phyloP scores from a whole-genome alignment of 441 rosid genomes.

The Eutrema salsugineum region DNA sequence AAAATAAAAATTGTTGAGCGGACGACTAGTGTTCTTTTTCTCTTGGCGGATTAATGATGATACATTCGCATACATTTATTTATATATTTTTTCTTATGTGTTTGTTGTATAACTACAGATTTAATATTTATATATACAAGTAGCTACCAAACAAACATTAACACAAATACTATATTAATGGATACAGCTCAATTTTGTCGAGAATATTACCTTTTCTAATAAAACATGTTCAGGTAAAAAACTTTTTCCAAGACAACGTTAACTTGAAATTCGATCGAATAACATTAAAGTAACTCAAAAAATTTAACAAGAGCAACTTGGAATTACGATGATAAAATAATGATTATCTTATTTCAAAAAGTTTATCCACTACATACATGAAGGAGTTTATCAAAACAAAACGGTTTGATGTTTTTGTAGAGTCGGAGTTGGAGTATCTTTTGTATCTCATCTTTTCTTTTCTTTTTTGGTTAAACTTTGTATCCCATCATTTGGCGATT shows the following conservation, averaged over 20 bases:
- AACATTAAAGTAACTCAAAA: background rate
- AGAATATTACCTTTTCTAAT: constrained; percentile 18
- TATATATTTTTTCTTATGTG: background rate
- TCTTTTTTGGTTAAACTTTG: too few relatives aligned
- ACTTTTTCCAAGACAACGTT: background rate
- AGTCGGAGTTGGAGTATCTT: too few relatives aligned
- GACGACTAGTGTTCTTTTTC: background rate
- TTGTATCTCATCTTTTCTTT: too few relatives aligned
- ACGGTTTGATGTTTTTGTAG: background rate
- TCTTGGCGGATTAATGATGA: background rate
- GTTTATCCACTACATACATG: background rate
- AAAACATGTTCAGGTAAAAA: constrained; percentile 1
- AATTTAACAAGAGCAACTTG: background rate
- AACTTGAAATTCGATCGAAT: background rate
- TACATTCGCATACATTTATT: background rate
- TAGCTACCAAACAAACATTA: constrained; percentile 8
- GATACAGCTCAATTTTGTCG: constrained; percentile 14
- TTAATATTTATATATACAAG: background rate
- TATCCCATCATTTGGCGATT: too few relatives aligned
- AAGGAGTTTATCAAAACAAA: background rate
- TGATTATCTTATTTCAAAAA: background rate
- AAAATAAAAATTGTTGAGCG: background rate
- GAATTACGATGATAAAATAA: background rate
- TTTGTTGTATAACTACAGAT: background rate
- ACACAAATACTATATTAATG: background rate